Conservation (phyloP, 345 rosid species). For the Noccaea caerulescens region DNA sequence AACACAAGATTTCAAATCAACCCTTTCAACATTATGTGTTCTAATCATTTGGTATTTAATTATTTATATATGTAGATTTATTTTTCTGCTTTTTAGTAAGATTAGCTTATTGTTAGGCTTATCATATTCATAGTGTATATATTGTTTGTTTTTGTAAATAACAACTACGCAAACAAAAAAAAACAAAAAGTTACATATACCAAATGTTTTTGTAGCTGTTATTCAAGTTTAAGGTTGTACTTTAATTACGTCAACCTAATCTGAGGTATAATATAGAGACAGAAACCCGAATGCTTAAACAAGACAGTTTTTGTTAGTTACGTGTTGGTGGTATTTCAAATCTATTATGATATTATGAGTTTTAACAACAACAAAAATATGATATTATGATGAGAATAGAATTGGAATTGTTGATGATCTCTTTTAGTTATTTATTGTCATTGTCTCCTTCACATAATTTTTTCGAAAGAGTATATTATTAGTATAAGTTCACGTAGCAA, state of each 20-base stretch:
- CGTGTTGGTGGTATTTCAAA: neutral
- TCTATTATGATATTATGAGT: neutral
- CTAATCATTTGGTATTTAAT: constrained; percentile 5
- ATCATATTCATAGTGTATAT: neutral
- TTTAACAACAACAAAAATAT: neutral
- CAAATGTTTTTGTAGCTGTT: neutral
- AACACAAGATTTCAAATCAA: constrained; percentile 23
- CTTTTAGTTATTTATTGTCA: neutral
- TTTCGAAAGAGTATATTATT: neutral
- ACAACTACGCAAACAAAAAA: neutral
- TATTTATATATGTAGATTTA: neutral
- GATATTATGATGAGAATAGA: neutral
- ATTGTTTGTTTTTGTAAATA: neutral
- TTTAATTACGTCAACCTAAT: neutral
- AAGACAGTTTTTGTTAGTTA: neutral
- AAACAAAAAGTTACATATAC: neutral
- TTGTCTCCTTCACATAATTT: neutral
- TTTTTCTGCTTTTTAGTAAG: neutral
- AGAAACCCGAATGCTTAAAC: neutral
- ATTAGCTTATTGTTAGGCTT: neutral
- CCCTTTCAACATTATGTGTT: constrained; percentile 19
- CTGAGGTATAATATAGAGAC: neutral
- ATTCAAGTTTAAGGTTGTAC: neutral
- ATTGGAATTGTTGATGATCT: neutral
- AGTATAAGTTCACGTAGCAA: neutral